These are phyloP conservation scores for Rhinocladiella mackenziei DNA, from an alignment of 2,329 filamentous ascomycete species.

Conservation along the genomic window DNA sequence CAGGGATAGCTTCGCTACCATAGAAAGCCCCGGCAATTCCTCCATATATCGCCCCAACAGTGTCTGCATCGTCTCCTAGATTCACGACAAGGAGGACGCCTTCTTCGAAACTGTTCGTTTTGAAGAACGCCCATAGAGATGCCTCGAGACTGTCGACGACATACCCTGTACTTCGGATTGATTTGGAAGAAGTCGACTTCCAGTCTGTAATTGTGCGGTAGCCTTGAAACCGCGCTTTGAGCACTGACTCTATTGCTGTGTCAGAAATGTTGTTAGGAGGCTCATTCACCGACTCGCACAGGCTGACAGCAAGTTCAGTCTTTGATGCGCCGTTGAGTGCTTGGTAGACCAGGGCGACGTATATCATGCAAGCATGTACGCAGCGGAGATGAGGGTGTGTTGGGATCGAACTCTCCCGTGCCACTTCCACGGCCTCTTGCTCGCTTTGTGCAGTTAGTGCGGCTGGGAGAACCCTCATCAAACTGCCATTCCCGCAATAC, in stretches of 20 bases:
- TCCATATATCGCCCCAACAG: slow-evolving; percentile 44
- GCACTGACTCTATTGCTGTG: slow-evolving; percentile 12
- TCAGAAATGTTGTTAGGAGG: slow-evolving; percentile 12
- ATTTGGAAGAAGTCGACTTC: slow-evolving; percentile 20
- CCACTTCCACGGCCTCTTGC: slow-evolving; percentile 20
- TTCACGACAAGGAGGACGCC: slow-evolving; percentile 42
- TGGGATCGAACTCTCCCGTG: slow-evolving; percentile 30
- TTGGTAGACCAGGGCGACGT: slow-evolving; percentile 34
- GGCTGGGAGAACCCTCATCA: slow-evolving; percentile 43
- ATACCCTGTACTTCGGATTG: slow-evolving; percentile 39
- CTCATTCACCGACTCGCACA: slow-evolving; percentile 26
- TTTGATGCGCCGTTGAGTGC: slow-evolving; percentile 33
- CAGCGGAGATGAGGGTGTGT: slow-evolving; percentile 41
- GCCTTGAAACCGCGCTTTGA: slow-evolving; percentile 26
- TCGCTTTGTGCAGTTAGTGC: slow-evolving; percentile 34
- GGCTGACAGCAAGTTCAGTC: slow-evolving; percentile 26
- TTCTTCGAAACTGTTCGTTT: slow-evolving; percentile 36
- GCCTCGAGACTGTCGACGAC: slow-evolving; percentile 43
- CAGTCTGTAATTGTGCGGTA: slow-evolving; percentile 31
- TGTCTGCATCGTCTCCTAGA: slow-evolving; percentile 44
- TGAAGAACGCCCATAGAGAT: slow-evolving; percentile 44
- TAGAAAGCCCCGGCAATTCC: slow-evolving; percentile 43
- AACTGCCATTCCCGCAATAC: slow-evolving; percentile 40
- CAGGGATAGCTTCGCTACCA: slow-evolving; percentile 35
- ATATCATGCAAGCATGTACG: slow-evolving; percentile 40